Evolutionary conservation across 257 asterid species (phyloP).

Genomic region (Scutellaria barbata): DNA sequence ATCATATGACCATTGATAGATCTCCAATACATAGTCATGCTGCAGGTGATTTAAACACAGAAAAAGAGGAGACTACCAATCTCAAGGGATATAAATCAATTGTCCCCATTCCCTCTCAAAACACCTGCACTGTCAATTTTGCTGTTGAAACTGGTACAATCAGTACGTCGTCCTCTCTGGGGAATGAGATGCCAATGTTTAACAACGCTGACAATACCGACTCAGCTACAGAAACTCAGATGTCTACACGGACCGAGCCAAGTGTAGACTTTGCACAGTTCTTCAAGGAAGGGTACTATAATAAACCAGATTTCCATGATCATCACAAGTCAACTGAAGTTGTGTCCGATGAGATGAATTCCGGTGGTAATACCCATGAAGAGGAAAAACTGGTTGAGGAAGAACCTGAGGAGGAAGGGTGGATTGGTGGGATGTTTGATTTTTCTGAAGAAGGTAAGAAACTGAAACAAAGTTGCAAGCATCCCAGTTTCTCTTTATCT

Average conservation of each 20-base stretch:
- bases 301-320: conserved; percentile 40
- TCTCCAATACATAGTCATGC: conserved; percentile 35
- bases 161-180: conserved; percentile 42
- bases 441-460: conserved; percentile 63
- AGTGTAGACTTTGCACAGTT: conserved; percentile 46
- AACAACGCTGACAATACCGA: conserved; percentile 33
- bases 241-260: conserved; percentile 34
- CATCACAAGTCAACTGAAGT: conserved; percentile 35
- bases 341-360: conserved; percentile 37
- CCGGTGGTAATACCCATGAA: conserved; percentile 34
- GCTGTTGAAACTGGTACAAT: conserved; percentile 32
- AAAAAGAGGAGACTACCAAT: conserved; percentile 32
- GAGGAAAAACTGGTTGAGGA: conserved; percentile 51
- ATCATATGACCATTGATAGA: conserved; percentile 49
- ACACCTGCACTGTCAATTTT: conserved; percentile 27
- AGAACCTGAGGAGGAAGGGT: conserved; percentile 58
- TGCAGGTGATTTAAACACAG: conserved; percentile 32
- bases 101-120: conserved; percentile 32
- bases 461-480: not conserved
- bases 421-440: conserved; percentile 71
- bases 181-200: conserved; percentile 37
- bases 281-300: conserved; percentile 58
- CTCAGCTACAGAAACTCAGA: conserved; percentile 30
- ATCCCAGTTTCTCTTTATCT: conserved; percentile 4
- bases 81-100: conserved; percentile 38